These are phyloP conservation scores for Boletus subparvulus DNA, from an alignment of 768 basidiomycete genomes.

Conservation along the genomic window DNA sequence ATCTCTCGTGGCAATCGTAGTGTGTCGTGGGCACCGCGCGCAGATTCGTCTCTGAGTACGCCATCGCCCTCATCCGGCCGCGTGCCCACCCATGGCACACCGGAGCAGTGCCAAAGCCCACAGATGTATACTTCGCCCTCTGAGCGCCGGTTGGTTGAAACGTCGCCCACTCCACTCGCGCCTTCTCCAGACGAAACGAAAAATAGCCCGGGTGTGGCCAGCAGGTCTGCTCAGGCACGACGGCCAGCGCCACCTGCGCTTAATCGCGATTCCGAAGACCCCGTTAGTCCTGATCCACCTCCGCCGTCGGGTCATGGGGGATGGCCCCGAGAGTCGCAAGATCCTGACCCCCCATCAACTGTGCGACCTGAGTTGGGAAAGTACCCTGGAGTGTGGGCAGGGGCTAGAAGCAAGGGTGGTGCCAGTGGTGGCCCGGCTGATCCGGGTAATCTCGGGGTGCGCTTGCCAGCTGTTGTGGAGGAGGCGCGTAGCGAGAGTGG, in stretches of 20 bases:
- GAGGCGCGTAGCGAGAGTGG: slow-evolving; percentile 6
- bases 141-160: slow-evolving; percentile 40
- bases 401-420: slow-evolving; percentile 3
- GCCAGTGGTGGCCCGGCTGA: slow-evolving; percentile 18
- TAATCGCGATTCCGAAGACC: slow-evolving; percentile 34
- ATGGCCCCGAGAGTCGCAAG: neutral
- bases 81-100: slow-evolving; percentile 1
- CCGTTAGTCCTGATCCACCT: slow-evolving; percentile 30
- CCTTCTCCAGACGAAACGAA: slow-evolving; percentile 6
- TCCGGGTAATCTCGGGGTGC: slow-evolving; percentile 5
- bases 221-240: slow-evolving; percentile 5
- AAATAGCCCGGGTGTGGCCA: neutral
- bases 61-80: slow-evolving; percentile 32
- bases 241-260: slow-evolving; percentile 56
- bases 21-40: slow-evolving; percentile 58
- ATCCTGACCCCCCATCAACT: neutral
- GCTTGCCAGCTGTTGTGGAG: slow-evolving; percentile 25
- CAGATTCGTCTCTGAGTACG: slow-evolving; percentile 29
- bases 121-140: slow-evolving; percentile 36
- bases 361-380: slow-evolving; percentile 41
- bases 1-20: slow-evolving; percentile 50
- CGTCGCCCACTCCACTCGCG: slow-evolving; percentile 40
- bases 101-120: slow-evolving; percentile 13
- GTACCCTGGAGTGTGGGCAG: slow-evolving; percentile 40
- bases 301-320: slow-evolving; percentile 29